Conservation (phyloP, 2,329 filamentous ascomycete species). For the Hypomyces perniciosus region DNA sequence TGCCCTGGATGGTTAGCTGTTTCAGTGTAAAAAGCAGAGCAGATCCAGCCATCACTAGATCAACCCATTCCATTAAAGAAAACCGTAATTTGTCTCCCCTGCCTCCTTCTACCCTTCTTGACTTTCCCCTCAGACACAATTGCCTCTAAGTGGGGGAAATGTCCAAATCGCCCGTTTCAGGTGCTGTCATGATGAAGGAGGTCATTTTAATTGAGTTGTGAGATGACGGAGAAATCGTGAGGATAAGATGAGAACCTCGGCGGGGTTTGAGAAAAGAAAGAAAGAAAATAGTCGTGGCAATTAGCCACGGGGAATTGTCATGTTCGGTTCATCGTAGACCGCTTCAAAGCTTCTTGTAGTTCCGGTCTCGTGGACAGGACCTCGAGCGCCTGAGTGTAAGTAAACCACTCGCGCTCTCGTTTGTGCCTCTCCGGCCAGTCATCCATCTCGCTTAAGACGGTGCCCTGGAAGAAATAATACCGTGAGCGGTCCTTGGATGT, state of each 20-base stretch:
- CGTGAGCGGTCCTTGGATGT: conserved; percentile 55
- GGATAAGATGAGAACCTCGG: neutral
- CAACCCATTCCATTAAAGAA: neutral
- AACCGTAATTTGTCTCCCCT: neutral
- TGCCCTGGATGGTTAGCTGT: conserved; percentile 9
- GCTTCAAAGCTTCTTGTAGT: conserved; percentile 77
- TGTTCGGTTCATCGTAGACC: conserved; percentile 60
- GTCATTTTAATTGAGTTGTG: neutral
- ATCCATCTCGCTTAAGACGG: conserved; percentile 76
- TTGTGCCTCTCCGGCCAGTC: conserved; percentile 95
- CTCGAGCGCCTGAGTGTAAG: conserved; percentile 73
- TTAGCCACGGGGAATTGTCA: neutral
- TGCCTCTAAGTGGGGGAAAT: neutral
- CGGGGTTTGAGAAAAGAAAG: neutral
- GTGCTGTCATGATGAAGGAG: neutral
- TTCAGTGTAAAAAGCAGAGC: neutral
- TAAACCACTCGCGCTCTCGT: conserved; percentile 84
- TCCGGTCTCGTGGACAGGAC: conserved; percentile 75
- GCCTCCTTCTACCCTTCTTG: neutral
- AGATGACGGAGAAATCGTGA: neutral
- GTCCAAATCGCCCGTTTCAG: neutral
- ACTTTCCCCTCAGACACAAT: neutral
- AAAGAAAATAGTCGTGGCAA: neutral
- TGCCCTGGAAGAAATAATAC: conserved; percentile 81
- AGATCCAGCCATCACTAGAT: neutral